Evolutionary conservation across 140 eudicot species (phyloP).

Genomic region (Oenanthe javanica): DNA sequence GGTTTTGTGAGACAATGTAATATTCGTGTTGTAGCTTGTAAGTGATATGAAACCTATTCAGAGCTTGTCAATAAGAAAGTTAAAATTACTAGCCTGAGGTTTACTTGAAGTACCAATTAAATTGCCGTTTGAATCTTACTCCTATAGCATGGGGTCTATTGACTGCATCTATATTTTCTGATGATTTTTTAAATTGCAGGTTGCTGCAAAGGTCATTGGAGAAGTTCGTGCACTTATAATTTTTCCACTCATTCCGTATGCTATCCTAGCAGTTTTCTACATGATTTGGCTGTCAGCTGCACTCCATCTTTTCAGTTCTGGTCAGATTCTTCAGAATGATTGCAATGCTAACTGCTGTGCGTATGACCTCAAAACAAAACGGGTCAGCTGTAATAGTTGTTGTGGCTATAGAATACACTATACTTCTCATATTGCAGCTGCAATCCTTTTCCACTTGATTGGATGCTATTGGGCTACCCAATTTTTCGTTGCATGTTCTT

Average conservation of each 20-base stretch:
- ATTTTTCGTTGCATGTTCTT: conserved; percentile 66
- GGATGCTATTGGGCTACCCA: conserved; percentile 95
- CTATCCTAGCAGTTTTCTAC: conserved; percentile 62
- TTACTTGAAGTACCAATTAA: background rate
- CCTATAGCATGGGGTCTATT: background rate
- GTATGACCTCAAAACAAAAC: conserved; percentile 56
- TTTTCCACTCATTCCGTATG: conserved; percentile 79
- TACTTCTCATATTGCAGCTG: conserved; percentile 73
- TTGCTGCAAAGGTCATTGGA: conserved; percentile 97
- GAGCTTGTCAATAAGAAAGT: background rate
- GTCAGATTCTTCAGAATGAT: conserved; percentile 60
- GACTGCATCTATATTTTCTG: background rate
- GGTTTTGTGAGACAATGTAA: background rate
- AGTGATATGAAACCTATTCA: background rate
- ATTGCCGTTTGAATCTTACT: background rate
- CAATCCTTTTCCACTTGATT: conserved; percentile 69
- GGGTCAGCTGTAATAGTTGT: conserved; percentile 74
- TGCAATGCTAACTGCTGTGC: conserved; percentile 89
- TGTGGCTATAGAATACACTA: conserved; percentile 82
- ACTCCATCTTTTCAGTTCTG: conserved; percentile 83
- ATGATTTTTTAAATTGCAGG: conserved; percentile 30
- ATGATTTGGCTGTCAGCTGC: conserved; percentile 91
- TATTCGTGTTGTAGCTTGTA: too few relatives aligned
- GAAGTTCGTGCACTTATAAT: conserved; percentile 85
- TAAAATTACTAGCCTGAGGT: background rate